Percentiles rank a stretch among this genome's conserved stretches.
phyloP scores from a whole-genome alignment of 2,329 filamentous ascomycete species.

The Talaromyces marneffei region DNA sequence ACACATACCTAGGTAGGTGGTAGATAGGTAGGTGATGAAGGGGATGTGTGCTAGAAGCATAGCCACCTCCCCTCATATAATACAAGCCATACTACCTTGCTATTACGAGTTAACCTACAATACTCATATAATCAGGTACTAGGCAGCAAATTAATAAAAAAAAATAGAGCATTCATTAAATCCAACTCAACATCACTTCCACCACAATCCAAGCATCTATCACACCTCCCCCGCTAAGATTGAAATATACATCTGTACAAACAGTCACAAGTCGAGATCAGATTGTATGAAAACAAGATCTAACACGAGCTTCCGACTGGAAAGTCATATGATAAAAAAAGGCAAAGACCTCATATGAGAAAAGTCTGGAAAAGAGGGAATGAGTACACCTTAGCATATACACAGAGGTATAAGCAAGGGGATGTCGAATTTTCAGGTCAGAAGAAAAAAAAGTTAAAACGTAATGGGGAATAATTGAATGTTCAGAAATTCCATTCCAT shows the following conservation, averaged over 20 bases:
- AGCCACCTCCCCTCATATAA: not conserved
- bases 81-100: not conserved
- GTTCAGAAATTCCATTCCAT: constrained; percentile 11
- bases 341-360: not conserved
- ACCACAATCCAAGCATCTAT: not conserved
- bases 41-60: no score
- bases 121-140: no score
- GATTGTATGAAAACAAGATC: not conserved
- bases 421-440: constrained; percentile 1
- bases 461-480: constrained; percentile 16
- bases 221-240: not conserved
- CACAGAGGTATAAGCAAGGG: not conserved
- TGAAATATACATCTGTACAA: constrained; percentile 14
- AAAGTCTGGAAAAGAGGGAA: not conserved
- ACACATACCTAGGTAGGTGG: no score
- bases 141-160: not conserved
- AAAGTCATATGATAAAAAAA: not conserved
- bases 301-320: not conserved
- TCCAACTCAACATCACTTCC: not conserved
- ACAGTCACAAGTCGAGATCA: not conserved
- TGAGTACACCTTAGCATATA: not conserved
- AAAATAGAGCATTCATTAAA: constrained; percentile 4
- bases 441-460: constrained; percentile 3
- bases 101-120: not conserved
- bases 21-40: no score